These are phyloP conservation scores for Ustilago loliicola DNA, from an alignment of 1,284 basidiomycete genomes.

Conservation along the genomic window DNA sequence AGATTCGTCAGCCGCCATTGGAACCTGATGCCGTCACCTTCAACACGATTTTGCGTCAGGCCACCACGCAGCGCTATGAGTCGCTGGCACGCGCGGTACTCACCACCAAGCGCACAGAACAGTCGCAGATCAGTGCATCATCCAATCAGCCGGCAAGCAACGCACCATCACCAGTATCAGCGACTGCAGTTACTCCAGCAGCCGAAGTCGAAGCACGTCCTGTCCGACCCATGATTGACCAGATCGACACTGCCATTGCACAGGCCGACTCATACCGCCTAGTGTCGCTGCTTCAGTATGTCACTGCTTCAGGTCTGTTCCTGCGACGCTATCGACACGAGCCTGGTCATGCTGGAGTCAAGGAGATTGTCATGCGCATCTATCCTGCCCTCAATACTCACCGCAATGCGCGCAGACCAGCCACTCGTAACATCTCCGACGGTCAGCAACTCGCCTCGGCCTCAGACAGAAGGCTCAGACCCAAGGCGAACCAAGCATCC, in stretches of 20 bases:
- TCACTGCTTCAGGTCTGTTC: constrained; percentile 40
- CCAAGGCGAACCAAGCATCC: constrained; percentile 35
- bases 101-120: constrained; percentile 18
- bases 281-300: constrained; percentile 41
- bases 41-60: constrained; percentile 53
- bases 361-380: constrained; percentile 44
- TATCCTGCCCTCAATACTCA: constrained; percentile 46
- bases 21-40: constrained; percentile 47
- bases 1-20: constrained; percentile 33
- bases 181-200: background rate
- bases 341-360: constrained; percentile 38
- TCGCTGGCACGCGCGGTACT: constrained; percentile 37
- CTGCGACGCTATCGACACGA: constrained; percentile 32
- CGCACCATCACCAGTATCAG: constrained; percentile 4
- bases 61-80: constrained; percentile 41
- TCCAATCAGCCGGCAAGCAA: background rate
- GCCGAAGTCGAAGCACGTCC: background rate
- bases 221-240: constrained; percentile 27
- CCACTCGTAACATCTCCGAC: background rate
- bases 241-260: constrained; percentile 40
- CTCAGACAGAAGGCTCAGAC: constrained; percentile 6
- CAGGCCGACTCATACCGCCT: constrained; percentile 46
- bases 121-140: background rate
- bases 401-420: constrained; percentile 7
- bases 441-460: background rate